These are phyloP conservation scores for Ustilago trichophora DNA, from an alignment of 1,284 basidiomycete genomes.

Conservation along the genomic window DNA sequence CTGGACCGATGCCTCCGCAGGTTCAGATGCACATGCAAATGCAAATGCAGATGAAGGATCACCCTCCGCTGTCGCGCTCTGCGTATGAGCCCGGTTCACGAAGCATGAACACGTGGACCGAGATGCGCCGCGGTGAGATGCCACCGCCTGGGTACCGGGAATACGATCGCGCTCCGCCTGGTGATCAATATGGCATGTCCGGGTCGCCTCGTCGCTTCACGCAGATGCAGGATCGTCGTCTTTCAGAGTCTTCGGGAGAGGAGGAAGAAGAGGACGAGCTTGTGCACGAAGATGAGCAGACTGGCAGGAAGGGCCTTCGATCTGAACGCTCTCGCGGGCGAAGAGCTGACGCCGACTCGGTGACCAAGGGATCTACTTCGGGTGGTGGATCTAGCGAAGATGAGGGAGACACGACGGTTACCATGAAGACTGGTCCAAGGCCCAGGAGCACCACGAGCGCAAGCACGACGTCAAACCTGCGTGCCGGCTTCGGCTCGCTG, in stretches of 20 bases:
- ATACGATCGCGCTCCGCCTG: constrained; percentile 21
- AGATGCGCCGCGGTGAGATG: constrained; percentile 32
- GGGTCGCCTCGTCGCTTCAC: constrained; percentile 32
- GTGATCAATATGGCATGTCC: constrained; percentile 10
- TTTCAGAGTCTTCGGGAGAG: constrained; percentile 35
- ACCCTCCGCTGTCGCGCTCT: constrained; percentile 45
- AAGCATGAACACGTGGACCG: constrained; percentile 47
- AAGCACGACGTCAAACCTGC: constrained; percentile 27
- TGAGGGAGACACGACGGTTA: constrained; percentile 38
- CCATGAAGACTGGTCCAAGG: constrained; percentile 19
- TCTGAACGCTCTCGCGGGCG: constrained; percentile 1
- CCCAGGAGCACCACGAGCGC: constrained; percentile 25
- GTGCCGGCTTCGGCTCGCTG: constrained; percentile 33
- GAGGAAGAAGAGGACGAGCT: constrained; percentile 43
- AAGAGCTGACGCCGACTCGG: constrained; percentile 3
- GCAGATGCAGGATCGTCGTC: constrained; percentile 36
- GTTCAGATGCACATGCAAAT: constrained; percentile 34
- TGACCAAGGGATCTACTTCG: constrained; percentile 4
- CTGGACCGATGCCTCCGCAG: constrained; percentile 23
- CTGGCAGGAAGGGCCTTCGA: neutral
- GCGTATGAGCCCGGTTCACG: constrained; percentile 51
- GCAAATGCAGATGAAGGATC: constrained; percentile 38
- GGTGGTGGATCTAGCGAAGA: constrained; percentile 22
- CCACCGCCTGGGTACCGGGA: constrained; percentile 35
- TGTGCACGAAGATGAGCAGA: constrained; percentile 17